Evolutionary conservation across 164 flowering plant species (phyloP), one percentile per base, ranked within the genome.

Genomic region (Kingdonia uniflora): DNA sequence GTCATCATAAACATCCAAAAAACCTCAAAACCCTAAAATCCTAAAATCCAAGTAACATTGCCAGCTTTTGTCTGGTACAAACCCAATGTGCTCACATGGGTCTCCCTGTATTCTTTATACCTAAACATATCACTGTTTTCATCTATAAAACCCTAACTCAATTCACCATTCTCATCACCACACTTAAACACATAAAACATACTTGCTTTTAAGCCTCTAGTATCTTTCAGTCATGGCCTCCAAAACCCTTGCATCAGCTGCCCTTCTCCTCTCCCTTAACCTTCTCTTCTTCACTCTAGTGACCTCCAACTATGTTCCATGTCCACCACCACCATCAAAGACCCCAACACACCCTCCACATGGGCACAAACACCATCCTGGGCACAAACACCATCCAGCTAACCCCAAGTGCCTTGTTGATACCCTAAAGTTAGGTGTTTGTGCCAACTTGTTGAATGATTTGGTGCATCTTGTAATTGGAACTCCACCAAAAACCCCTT

Each of bases 261-360:
- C 82, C 42, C 70, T 78, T 17, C 62, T 81, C 61, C 60, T 81
- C 42, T 21, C 56, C 12, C 53, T 79, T 52, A 79, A 77, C 71
- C 59, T 79, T 25, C 71, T 75, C 50, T 74, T 77, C 65, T 75
- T 75, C 58, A 19, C 75, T 49, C 51, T 75, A 5, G 65, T 61
- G 35, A 29, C 35, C 3, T 58, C 62, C 52, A 70, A 77, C 6
- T 70, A 78, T 64, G 70, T 65, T 5, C 69, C 63, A 37, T 54
- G 54, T 33, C 42, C 56, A 11, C 22, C 45, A 20, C 52, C 46
- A 14, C 52, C 35, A 23, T 24, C 23, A 1, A 33, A 29, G 2
- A 54, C 23, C 7, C 57, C 57, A 6, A 23, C 3, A 1, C 48
- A 14, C 57, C 57, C 2, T 23, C 3, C 10, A 33, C 57, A 4